Base-by-base conservation (phyloP, 2,329 filamentous ascomycete genomes). In the Trichoderma atrobrunneum region DNA sequence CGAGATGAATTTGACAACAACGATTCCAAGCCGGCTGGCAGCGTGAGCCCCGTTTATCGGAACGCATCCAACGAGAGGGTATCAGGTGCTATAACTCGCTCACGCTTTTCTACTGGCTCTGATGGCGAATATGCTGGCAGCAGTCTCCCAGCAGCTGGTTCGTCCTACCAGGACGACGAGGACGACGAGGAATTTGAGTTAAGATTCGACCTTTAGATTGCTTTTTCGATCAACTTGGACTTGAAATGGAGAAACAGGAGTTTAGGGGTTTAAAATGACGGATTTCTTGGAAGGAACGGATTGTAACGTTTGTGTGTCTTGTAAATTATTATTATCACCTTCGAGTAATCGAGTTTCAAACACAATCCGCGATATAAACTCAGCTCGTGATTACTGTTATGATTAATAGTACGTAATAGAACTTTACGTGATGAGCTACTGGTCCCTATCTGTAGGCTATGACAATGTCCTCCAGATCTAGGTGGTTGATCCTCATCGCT, bases 151-250 rank as follows among this genome's bases (percentile, higher is more conserved):
- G 76, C 77, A 78, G 72, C 79, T 24, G 74, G 66, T 30, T 70
- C 65, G 1, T 78, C 77, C 14, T 74, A 76, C 51, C 70, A 73
- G 5, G 56, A 75, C 24, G 77, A 74, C 0, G 79, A 87, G 5
- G 87, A 88, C 21, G 87, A 88, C 21, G 84, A 85, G 7, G 85
- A 87, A 34, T 90, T 90, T 75, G 84, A 90, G 78, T 79, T 91
- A 74, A 85, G 14, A 14, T 5, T 72, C 14, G 71, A 72, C 56
- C 21, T 72, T 48, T 68, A 65, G 62, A 24, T 21, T 36, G 28
- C 21, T 11, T 21, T 54, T 32, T 54, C n/a, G 7, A 26, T 51
- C 11, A 11, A 28, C 8, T 14, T 48, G 14, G 26, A 39, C 24
- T 24, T n/a, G 12, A 14, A 32, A 26, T 24, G 5, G 16, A 3